A percentile compares a stretch with the other conserved stretches of the same genome.
These are phyloP conservation scores for Metschnikowia shivogae DNA, from an alignment of 805 yeast genomes.

Conservation along the genomic window DNA sequence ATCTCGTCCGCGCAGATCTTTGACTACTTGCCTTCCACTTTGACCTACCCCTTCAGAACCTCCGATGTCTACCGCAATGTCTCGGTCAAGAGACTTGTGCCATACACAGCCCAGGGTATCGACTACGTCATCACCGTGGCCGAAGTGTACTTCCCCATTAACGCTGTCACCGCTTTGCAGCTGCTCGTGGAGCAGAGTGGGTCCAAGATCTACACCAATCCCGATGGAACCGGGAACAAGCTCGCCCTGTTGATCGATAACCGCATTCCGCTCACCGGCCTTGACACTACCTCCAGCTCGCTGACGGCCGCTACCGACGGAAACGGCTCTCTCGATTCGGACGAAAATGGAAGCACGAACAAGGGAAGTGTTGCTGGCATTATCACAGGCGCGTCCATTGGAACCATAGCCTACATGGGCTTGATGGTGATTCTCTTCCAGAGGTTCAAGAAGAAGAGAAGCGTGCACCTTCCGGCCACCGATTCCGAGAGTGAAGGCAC, in stretches of 20 bases:
- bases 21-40: slow-evolving; percentile 74
- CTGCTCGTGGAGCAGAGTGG: slow-evolving; percentile 43
- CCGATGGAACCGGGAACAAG: slow-evolving; percentile 49
- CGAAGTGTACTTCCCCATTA: slow-evolving; percentile 72
- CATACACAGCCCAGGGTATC: slow-evolving; percentile 54
- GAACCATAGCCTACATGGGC: slow-evolving; percentile 63
- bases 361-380: slow-evolving; percentile 63
- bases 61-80: slow-evolving; percentile 33
- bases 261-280: slow-evolving; percentile 54
- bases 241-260: slow-evolving; percentile 72
- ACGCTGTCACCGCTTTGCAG: slow-evolving; percentile 47
- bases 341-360: slow-evolving; percentile 14
- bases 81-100: slow-evolving; percentile 66
- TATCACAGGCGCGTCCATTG: slow-evolving; percentile 78
- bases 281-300: slow-evolving; percentile 20
- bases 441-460: slow-evolving; percentile 42
- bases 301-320: slow-evolving; percentile 12
- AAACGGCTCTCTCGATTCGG: slow-evolving; percentile 35
- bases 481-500: slow-evolving; percentile 34
- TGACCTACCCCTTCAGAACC: slow-evolving; percentile 57
- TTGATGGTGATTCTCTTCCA: slow-evolving; percentile 54
- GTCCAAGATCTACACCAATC: slow-evolving; percentile 61
- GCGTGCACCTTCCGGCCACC: slow-evolving; percentile 36
- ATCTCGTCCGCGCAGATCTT: slow-evolving; percentile 80
- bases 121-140: slow-evolving; percentile 82